Base-by-base conservation (phyloP, 768 basidiomycete species). In the Naematelia aurantialba region DNA sequence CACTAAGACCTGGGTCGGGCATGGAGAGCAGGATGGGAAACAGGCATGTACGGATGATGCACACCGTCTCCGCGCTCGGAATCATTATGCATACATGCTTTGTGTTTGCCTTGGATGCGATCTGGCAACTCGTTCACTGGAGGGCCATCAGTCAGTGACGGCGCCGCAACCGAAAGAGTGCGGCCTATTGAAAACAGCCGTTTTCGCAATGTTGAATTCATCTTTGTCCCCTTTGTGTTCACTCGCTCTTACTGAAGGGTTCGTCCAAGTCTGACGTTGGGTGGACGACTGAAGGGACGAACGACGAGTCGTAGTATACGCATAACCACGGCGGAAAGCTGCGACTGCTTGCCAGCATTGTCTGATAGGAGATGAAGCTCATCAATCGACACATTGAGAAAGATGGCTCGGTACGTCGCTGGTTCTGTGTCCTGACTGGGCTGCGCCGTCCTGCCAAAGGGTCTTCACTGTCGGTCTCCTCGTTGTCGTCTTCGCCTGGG, bases 351-450 rank as follows among this genome's bases (percentile, higher is more conserved):
- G 34, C 34, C 8, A 17, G 34, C 34, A 17, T 8, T 8, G 34
- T 39, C 34, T 8, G 34, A 17, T 8, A 39, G 34, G 17, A 39
- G 34, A 97, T 98, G 93, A 93, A 91, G 80, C 83, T 96, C 52
- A 75, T 94, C 39, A 84, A 84, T 55, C 90, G 84, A 75, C 81
- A 85, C 65, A 82, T 98, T 65, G 89, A 94, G 74, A 94, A 91
- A 77, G 84, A 85, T 66, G 85, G 87, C 51, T 81, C 86, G 59
- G 91, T 91, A 75, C 67, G 86, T 78, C 24, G 49, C n/a, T n/a
- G n/a, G n/a, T n/a, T n/a, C n/a, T n/a, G n/a, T n/a, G n/a, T 5
- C 4, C 24, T 22, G 14, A 14, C 45, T 48, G 5, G 44, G n/a
- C 42, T 55, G 30, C 42, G 49, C n/a, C 22, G 39, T 55, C 14